Evolutionary conservation across 305 asterid genomes (phyloP).

Genomic region (Fraxinus angustifolia): DNA sequence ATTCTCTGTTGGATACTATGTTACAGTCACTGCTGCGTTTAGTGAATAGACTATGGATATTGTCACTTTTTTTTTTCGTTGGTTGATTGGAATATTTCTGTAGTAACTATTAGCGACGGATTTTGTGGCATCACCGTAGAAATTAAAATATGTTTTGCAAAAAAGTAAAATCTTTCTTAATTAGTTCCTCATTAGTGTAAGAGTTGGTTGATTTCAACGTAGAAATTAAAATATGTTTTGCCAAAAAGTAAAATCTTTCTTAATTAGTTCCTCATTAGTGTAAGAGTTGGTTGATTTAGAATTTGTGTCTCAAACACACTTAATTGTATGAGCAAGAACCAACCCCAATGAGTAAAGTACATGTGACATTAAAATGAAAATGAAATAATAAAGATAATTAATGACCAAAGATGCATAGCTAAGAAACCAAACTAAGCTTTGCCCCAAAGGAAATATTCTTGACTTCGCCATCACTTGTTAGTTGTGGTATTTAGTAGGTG

Average conservation of each 20-base stretch:
- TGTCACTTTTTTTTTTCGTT: neutral
- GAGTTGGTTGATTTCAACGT: neutral
- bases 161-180: neutral
- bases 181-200: neutral
- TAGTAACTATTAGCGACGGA: neutral
- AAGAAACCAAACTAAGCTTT: too few relatives aligned
- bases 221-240: neutral
- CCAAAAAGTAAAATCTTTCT: neutral
- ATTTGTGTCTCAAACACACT: too few relatives aligned
- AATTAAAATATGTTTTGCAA: neutral
- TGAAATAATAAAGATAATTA: too few relatives aligned
- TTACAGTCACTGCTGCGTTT: slow-evolving; percentile 50
- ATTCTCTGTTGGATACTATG: slow-evolving; percentile 68
- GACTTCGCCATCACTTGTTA: too few relatives aligned
- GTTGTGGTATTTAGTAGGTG: too few relatives aligned
- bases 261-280: neutral
- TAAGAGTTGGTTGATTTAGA: neutral
- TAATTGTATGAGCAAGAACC: too few relatives aligned
- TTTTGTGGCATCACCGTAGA: neutral
- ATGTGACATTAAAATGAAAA: too few relatives aligned
- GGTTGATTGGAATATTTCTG: neutral
- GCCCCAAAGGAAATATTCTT: too few relatives aligned
- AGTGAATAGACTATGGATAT: neutral
- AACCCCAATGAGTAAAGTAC: too few relatives aligned
- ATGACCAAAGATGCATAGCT: too few relatives aligned